Evolutionary conservation across 805 yeast species (phyloP).

Genomic region (Sugiyamaella floridensis): DNA sequence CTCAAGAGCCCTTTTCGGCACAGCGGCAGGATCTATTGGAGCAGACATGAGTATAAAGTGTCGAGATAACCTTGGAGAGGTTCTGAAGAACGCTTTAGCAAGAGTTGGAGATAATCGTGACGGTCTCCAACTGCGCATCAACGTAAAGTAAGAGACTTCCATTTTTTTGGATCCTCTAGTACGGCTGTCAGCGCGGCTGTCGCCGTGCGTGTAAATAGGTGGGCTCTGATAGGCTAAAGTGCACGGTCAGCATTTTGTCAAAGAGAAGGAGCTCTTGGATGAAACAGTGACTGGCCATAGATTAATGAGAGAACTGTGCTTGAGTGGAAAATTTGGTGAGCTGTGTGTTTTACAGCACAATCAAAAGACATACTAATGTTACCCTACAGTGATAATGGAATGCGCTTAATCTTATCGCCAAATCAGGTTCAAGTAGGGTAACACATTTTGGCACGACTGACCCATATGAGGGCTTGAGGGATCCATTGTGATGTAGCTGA

Average conservation of each 20-base stretch:
- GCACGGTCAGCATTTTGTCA: no score
- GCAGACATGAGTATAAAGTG: not conserved
- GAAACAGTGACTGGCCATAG: no score
- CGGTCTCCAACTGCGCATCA: not conserved
- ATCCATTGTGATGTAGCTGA: no score
- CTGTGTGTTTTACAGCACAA: no score
- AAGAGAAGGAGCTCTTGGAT: no score
- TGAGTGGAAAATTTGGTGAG: no score
- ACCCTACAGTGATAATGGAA: not conserved
- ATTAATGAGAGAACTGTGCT: no score
- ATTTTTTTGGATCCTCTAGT: not conserved
- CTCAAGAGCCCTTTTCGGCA: not conserved
- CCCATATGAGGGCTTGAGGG: no score
- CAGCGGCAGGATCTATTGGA: not conserved
- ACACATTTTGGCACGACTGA: no score
- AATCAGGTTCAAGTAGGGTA: no score
- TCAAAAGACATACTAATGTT: no score
- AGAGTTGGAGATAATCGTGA: not conserved
- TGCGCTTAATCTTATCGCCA: not conserved
- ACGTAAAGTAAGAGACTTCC: not conserved
- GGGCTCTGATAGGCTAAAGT: not conserved
- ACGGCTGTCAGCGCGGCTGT: not conserved
- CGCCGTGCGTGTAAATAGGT: not conserved
- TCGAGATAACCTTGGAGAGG: not conserved
- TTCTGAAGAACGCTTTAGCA: no score